These are phyloP conservation scores for Talaromyces liani DNA, from an alignment of 495 filamentous ascomycete genomes.

Conservation along the genomic window DNA sequence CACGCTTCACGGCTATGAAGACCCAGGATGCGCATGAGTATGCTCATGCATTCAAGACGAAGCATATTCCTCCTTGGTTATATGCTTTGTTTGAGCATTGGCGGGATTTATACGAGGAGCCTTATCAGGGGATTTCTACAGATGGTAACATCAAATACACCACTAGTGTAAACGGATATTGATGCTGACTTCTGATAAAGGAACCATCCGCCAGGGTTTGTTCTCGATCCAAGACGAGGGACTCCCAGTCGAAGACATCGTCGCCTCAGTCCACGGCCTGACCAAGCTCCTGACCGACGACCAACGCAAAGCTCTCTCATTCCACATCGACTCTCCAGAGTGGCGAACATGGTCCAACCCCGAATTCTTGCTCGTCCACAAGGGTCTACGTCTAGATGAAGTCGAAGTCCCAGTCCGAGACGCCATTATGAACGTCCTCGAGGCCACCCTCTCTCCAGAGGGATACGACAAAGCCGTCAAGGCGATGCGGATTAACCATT, in stretches of 20 bases:
- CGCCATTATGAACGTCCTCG: conserved; percentile 45
- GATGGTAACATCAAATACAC: conserved; percentile 39
- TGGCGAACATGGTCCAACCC: conserved; percentile 74
- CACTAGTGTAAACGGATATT: no score
- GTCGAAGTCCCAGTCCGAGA: conserved; percentile 30
- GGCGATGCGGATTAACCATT: conserved; percentile 72
- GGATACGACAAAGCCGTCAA: conserved; percentile 63
- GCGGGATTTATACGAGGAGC: conserved; percentile 56
- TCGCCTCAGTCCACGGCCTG: conserved; percentile 36
- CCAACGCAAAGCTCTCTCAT: conserved; percentile 39
- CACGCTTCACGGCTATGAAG: conserved; percentile 56
- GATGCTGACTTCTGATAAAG: conserved; percentile 20
- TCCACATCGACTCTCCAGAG: conserved; percentile 62
- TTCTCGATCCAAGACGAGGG: conserved; percentile 56
- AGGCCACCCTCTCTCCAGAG: conserved; percentile 52
- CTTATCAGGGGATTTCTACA: conserved; percentile 62
- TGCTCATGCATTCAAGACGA: conserved; percentile 50
- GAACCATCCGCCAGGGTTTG: conserved; percentile 45
- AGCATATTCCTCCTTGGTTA: conserved; percentile 58
- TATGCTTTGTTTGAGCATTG: conserved; percentile 60
- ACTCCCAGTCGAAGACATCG: conserved; percentile 49
- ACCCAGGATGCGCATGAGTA: conserved; percentile 59
- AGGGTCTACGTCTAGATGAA: conserved; percentile 61
- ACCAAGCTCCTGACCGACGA: conserved; percentile 33
- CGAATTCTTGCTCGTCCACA: conserved; percentile 55